phyloP scores from a whole-genome alignment of 2,329 filamentous ascomycete species.

The Curvularia spicifera region DNA sequence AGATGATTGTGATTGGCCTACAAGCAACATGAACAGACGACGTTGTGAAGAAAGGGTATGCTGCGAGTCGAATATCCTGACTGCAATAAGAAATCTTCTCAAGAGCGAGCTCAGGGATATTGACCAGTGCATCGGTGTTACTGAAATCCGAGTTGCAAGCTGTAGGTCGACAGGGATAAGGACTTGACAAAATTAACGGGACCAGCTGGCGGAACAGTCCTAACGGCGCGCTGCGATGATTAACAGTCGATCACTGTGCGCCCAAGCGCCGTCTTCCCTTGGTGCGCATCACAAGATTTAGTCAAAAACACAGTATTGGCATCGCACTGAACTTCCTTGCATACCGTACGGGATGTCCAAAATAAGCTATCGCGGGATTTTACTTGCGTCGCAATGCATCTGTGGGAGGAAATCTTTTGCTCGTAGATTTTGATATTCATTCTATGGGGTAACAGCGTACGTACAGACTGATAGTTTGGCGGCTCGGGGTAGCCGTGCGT shows the following conservation, averaged over 20 bases:
- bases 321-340: background rate
- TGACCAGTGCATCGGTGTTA: constrained; percentile 2
- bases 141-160: constrained; percentile 1
- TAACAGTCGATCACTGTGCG: background rate
- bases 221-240: background rate
- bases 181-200: background rate
- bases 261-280: background rate
- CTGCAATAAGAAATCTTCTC: background rate
- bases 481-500: background rate
- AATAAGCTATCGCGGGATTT: background rate
- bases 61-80: background rate
- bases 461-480: background rate
- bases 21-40: background rate
- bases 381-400: background rate
- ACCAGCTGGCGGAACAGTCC: background rate
- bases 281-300: background rate
- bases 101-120: background rate
- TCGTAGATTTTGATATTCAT: background rate
- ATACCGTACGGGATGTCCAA: background rate
- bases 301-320: background rate
- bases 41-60: background rate
- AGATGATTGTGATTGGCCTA: constrained; percentile 1
- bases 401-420: no score
- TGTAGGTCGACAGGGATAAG: background rate
- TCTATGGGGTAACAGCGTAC: background rate